phyloP scores from a whole-genome alignment of 495 filamentous ascomycete genomes.

The Hamigera avellanea region DNA sequence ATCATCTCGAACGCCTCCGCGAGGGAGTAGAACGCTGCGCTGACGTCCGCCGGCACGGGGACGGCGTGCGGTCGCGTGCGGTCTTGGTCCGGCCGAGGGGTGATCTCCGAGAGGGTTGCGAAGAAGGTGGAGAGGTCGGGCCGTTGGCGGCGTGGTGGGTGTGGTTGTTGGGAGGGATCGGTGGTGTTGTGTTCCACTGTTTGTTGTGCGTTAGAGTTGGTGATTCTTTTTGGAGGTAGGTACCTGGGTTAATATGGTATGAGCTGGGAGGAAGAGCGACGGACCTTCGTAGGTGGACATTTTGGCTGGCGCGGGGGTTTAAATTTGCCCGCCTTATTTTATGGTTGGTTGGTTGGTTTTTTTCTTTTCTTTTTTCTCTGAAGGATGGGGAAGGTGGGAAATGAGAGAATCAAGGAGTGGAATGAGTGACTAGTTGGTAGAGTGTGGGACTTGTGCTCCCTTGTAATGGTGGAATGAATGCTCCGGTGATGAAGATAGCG shows the following conservation, averaged over 20 bases:
- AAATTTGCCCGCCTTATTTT: no score
- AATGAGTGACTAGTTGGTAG: no score
- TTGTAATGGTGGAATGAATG: no score
- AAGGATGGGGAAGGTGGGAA: no score
- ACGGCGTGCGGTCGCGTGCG: conserved; percentile 44
- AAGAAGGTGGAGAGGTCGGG: conserved; percentile 87
- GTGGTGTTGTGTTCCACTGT: conserved; percentile 74
- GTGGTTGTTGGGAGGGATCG: conserved; percentile 26
- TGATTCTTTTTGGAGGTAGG: background rate
- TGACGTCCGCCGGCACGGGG: conserved; percentile 61
- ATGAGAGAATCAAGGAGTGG: no score
- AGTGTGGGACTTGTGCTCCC: no score
- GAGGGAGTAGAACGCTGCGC: conserved; percentile 47
- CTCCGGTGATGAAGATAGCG: no score
- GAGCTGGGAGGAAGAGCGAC: background rate
- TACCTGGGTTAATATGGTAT: no score
- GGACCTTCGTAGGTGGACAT: conserved; percentile 51
- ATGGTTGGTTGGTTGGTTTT: no score
- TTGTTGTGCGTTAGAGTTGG: background rate
- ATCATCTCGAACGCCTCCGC: conserved; percentile 47
- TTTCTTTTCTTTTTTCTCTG: no score
- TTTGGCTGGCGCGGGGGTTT: conserved; percentile 4
- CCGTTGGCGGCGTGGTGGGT: conserved; percentile 39
- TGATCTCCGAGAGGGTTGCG: conserved; percentile 55
- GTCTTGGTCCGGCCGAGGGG: conserved; percentile 35